Evolutionary conservation across 2,329 filamentous ascomycete genomes (phyloP), one percentile per base, ranked within the genome.

Genomic region (Lasiodiplodia gonubiensis): DNA sequence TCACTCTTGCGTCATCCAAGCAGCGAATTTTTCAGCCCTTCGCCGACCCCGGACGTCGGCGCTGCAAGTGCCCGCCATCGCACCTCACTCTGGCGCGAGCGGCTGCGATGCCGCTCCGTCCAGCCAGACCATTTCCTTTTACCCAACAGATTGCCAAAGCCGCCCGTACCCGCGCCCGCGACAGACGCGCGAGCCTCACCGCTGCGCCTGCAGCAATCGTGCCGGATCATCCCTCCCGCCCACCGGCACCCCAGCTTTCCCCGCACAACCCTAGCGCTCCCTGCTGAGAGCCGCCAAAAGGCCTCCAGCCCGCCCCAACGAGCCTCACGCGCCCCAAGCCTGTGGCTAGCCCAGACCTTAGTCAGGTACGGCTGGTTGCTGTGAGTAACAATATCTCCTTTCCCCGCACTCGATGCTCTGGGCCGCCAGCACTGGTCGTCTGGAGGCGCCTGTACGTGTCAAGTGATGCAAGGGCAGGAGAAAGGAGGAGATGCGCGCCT

Each of bases 141-240:
- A 49, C 25, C 57, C 21, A 49, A 49, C 57, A 33, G 57, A 49
- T n/a, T 21, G n/a, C 39, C 59, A 63, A 63, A 63, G 59, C 59
- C 59, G 59, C 46, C 59, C 42, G n/a, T 51, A 63, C 46, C 59
- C 59, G 53, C 53, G 27, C 37, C n/a, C 37, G 21, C 14, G n/a
- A n/a, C 12, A 37, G 55, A 18, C 59, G 59, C 59, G 25, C 59
- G 59, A 63, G 59, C 59, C 59, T 63, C 59, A 63, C 59, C 59
- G 59, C 59, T 33, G 59, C 42, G 16, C 42, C 55, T n/a, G 33
- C 52, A 21, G 39, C 57, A 48, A 33, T 52, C 59, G 42, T 37
- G 59, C 59, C 59, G 59, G 59, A 63, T 63, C 59, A 63, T 63
- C 59, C 59, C 59, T 63, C 59, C 59, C 59, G 59, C 18, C 42